Conservation (phyloP, 129 eudicot species). For the Lactuca saligna region DNA sequence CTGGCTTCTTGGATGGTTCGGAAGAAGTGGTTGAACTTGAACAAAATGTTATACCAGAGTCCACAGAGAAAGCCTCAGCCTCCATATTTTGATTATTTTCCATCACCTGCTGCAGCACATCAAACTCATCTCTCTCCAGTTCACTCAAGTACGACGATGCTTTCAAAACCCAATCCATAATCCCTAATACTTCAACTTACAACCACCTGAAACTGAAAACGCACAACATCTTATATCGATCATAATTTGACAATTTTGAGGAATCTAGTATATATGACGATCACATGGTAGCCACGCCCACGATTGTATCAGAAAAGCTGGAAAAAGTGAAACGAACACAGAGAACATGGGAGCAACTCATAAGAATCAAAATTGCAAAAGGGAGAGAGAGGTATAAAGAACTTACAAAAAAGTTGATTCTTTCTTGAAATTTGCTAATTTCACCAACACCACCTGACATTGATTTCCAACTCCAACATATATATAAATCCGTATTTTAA, state of each 20-base stretch:
- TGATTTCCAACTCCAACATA: slow-evolving; percentile 22
- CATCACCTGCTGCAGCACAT: slow-evolving; percentile 5
- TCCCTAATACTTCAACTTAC: background rate
- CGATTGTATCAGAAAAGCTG: background rate
- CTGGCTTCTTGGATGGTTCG: slow-evolving; percentile 19
- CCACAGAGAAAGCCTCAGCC: slow-evolving; percentile 26
- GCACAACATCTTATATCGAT: background rate
- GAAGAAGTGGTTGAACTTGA: background rate
- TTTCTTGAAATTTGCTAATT: background rate
- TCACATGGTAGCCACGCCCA: slow-evolving; percentile 24
- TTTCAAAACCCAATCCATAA: slow-evolving; percentile 46
- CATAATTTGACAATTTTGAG: too few species aligned
- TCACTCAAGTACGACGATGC: slow-evolving; percentile 36
- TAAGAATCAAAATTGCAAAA: slow-evolving; percentile 10
- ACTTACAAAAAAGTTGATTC: slow-evolving; percentile 28
- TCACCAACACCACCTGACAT: slow-evolving; percentile 22
- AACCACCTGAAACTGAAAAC: background rate
- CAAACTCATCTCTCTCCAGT: slow-evolving; percentile 29
- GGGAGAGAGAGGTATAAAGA: background rate
- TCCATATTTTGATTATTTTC: slow-evolving; percentile 26
- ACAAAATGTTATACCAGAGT: slow-evolving; percentile 20
- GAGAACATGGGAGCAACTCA: slow-evolving; percentile 28
- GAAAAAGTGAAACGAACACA: slow-evolving; percentile 5
- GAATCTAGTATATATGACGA: slow-evolving; percentile 9
- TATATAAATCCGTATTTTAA: slow-evolving; percentile 1